Base-by-base conservation (phyloP, 1,139 yeast species). In the Yamadazyma atmosphaerica region DNA sequence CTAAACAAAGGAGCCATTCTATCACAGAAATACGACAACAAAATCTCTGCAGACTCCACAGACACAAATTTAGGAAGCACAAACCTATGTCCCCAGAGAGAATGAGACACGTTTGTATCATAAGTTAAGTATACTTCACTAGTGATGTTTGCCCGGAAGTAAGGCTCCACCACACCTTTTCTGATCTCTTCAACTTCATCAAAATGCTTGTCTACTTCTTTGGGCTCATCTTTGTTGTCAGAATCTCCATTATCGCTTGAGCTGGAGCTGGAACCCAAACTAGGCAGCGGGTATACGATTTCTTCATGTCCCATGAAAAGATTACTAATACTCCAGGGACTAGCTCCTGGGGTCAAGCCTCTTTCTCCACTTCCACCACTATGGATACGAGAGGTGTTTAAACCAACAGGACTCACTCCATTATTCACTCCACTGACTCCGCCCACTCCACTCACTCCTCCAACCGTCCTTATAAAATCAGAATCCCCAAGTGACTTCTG, bases 1-100 rank as follows among this genome's bases (percentile, higher is more conserved):
- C 45, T 42, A 27, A 42, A 42, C 19, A 17, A 32, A 18, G 45
- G 44, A 18, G 44, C 44, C 23, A 41, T 41, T 30, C 21, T n/a
- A 10, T 29, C 33, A 18, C 41, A 36, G 23, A 41, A 41, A 28
- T 41, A 41, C 1, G 39, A 32, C 4, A 41, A 11, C 9, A 41
- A 24, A 11, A 32, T 27, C 31, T 41, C 42, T n/a, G 44, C 43
- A 13, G 35, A 14, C 23, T 36, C 41, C 3, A 21, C 34, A 1
- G 41, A 23, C 4, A 41, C 41, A 28, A 36, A 41, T 12, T 33
- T 33, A 22, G 44, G 44, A 3, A 39, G 17, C 17, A 12, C 21
- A 25, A 41, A 41, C 12, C 38, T 18, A 13, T 37, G 36, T 15
- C 35, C 35, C 35, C 32, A 25, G 8, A 34, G 23, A 11, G 38